Evolutionary conservation across 306 rosid genomes (phyloP).

Genomic region (Vigna nakashimae): DNA sequence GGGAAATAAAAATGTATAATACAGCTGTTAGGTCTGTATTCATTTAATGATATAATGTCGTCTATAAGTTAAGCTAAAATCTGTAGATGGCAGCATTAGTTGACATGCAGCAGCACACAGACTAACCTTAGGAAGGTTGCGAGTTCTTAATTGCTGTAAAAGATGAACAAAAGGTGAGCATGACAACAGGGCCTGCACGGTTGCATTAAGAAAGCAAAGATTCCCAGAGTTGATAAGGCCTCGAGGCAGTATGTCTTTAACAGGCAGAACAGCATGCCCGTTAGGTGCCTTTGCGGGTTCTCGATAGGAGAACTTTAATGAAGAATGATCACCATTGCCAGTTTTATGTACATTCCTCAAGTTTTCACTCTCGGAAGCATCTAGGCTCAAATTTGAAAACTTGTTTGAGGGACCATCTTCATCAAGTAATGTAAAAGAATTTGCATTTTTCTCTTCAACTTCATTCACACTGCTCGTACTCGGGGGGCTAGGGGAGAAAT

Average conservation of each 20-base stretch:
- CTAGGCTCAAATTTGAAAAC: conserved; percentile 58
- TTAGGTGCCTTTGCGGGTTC: conserved; percentile 53
- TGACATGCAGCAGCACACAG: conserved; percentile 22
- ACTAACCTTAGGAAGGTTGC: conserved; percentile 72
- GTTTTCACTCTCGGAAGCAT: conserved; percentile 47
- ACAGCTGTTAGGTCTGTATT: not conserved
- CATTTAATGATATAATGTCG: not conserved
- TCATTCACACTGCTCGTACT: conserved; percentile 47
- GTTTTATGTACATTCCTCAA: conserved; percentile 45
- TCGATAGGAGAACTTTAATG: conserved; percentile 42
- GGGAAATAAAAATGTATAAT: conserved; percentile 16
- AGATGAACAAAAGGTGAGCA: conserved; percentile 87
- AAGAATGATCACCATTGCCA: conserved; percentile 47
- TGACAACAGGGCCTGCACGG: conserved; percentile 89
- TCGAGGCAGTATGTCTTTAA: conserved; percentile 63
- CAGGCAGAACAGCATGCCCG: conserved; percentile 51
- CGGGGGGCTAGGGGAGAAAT: conserved; percentile 24
- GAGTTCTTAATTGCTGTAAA: conserved; percentile 69
- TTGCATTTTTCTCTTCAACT: conserved; percentile 21
- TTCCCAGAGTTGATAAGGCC: conserved; percentile 90
- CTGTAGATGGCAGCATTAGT: conserved; percentile 1
- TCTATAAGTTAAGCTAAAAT: conserved; percentile 18
- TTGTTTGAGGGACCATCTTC: conserved; percentile 53
- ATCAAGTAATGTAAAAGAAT: conserved; percentile 27
- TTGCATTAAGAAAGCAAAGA: conserved; percentile 89